A percentile compares a stretch with the other conserved stretches of the same genome.
Conservation (phyloP, 176 grass and related monocot species). For the Zoysia japonica region DNA sequence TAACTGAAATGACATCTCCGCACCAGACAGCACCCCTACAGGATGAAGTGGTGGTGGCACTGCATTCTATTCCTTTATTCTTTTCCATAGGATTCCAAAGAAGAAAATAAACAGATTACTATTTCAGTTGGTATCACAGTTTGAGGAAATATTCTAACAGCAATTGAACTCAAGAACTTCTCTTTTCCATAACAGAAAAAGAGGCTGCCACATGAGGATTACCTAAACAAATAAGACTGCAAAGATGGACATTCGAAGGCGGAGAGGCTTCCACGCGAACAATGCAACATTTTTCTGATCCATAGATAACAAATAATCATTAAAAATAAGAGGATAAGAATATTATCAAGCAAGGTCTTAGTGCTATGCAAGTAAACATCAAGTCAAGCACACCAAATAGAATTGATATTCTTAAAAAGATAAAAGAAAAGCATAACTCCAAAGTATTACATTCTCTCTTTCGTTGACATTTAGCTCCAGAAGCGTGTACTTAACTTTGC, state of each 20-base stretch:
- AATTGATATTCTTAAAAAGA: slow-evolving; percentile 26
- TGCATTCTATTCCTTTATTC: slow-evolving; percentile 49
- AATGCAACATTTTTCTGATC: slow-evolving; percentile 30
- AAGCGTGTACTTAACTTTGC: slow-evolving; percentile 25
- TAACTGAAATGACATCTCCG: slow-evolving; percentile 43
- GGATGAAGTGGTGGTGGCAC: slow-evolving; percentile 45
- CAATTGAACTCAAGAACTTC: slow-evolving; percentile 39
- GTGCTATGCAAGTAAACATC: slow-evolving; percentile 27
- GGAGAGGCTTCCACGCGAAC: slow-evolving; percentile 31
- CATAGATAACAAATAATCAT: slow-evolving; percentile 12
- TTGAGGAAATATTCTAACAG: slow-evolving; percentile 49
- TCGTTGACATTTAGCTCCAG: slow-evolving; percentile 13
- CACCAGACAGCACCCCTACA: slow-evolving; percentile 48
- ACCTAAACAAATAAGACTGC: slow-evolving; percentile 24
- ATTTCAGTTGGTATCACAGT: slow-evolving; percentile 36
- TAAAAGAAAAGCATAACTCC: slow-evolving; percentile 14
- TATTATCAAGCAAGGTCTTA: slow-evolving; percentile 38
- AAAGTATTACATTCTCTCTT: slow-evolving; percentile 34
- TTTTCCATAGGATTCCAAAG: slow-evolving; percentile 37
- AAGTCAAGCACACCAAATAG: slow-evolving; percentile 38
- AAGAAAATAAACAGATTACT: slow-evolving; percentile 51
- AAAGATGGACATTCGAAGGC: slow-evolving; percentile 36
- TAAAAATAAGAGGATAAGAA: slow-evolving; percentile 35
- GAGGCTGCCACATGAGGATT: slow-evolving; percentile 29
- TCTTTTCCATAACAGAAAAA: slow-evolving; percentile 55